Evolutionary conservation across 129 eudicot genomes (phyloP).

Genomic region (Pittosporum tobira): DNA sequence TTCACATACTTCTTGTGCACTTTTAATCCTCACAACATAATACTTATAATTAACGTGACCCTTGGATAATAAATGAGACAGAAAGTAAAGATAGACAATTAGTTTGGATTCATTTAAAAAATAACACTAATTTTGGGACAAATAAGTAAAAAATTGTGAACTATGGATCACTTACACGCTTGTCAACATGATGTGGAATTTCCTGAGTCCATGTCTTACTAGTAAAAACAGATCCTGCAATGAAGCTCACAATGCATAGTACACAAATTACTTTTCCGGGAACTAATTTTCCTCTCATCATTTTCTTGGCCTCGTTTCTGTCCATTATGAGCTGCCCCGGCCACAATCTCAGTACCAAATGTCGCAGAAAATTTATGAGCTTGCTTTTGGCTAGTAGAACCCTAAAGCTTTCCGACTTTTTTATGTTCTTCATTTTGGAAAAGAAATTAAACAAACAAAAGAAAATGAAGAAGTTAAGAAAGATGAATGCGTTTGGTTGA

Average conservation of each 20-base stretch:
- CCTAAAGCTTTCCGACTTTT: neutral
- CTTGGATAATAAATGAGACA: too few relatives aligned
- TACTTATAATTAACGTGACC: too few relatives aligned
- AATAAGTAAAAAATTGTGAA: neutral
- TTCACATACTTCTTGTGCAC: too few relatives aligned
- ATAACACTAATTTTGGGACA: too few relatives aligned
- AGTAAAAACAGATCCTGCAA: slow-evolving; percentile 53
- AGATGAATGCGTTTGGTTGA: neutral
- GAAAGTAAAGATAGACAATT: too few relatives aligned
- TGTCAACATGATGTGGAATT: slow-evolving; percentile 8
- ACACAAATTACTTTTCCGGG: slow-evolving; percentile 39
- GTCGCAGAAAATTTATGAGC: neutral
- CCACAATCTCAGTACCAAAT: slow-evolving; percentile 10
- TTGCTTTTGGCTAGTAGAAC: slow-evolving; percentile 10
- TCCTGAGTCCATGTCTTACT: slow-evolving; percentile 32
- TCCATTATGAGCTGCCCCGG: slow-evolving; percentile 13
- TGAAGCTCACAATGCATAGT: slow-evolving; percentile 56
- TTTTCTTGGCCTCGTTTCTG: slow-evolving; percentile 25
- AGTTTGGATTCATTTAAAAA: too few relatives aligned
- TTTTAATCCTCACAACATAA: too few relatives aligned
- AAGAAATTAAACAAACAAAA: neutral
- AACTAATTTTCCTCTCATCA: slow-evolving; percentile 36
- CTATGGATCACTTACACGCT: slow-evolving; percentile 32
- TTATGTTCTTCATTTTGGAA: slow-evolving; percentile 3
- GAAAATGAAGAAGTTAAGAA: neutral